Evolutionary conservation across 2,329 filamentous ascomycete genomes (phyloP).

Genomic region (Colletotrichum eleusines): DNA sequence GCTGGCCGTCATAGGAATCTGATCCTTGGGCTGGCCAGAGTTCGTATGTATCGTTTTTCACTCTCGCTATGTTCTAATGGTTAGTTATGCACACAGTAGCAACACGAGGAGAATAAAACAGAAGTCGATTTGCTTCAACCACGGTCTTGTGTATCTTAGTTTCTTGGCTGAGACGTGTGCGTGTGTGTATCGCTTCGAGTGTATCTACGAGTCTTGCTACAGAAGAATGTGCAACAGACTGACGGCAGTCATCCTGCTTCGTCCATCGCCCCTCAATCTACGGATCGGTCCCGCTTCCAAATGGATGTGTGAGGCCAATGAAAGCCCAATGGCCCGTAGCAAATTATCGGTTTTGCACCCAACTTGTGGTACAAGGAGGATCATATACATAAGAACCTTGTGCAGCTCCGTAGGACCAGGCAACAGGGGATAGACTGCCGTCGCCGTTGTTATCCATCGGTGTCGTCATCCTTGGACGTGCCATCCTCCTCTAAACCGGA

Average conservation of each 20-base stretch:
- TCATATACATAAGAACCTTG: conserved; percentile 23
- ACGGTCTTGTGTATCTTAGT: conserved; percentile 19
- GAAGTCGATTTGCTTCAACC: conserved; percentile 7
- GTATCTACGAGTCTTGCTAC: conserved; percentile 49
- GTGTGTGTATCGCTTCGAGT: conserved; percentile 1
- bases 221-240: conserved; percentile 50
- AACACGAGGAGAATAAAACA: conserved; percentile 6
- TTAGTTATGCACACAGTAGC: conserved; percentile 13
- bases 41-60: conserved; percentile 37
- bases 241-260: conserved; percentile 74
- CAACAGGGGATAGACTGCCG: conserved; percentile 76
- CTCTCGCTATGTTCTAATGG: conserved; percentile 23
- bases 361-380: background rate
- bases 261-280: conserved; percentile 71
- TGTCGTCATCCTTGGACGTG: conserved; percentile 71
- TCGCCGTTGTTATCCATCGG: conserved; percentile 66
- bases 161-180: conserved; percentile 13
- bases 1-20: background rate
- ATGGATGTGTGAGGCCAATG: conserved; percentile 11
- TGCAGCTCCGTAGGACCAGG: conserved; percentile 66
- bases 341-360: conserved; percentile 11
- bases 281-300: conserved; percentile 44
- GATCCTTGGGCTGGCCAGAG: background rate
- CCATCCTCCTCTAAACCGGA: conserved; percentile 59
- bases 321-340: conserved; percentile 19